Evolutionary conservation across 371 early-diverging fungal species (phyloP).

Genomic region (Lichtheimia ramosa): DNA sequence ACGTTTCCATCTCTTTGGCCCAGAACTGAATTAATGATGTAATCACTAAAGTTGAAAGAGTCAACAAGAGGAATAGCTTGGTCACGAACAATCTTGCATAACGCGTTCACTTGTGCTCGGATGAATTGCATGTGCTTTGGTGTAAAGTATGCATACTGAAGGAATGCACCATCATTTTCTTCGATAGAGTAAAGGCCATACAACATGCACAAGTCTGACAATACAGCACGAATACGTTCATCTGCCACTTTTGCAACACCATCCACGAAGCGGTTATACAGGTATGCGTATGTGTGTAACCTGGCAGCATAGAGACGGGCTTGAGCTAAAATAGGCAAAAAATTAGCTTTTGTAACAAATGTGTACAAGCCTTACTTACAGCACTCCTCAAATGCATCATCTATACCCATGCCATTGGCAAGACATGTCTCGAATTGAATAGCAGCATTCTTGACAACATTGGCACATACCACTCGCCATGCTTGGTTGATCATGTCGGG

Average conservation of each 20-base stretch:
- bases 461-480: slow-evolving; percentile 83
- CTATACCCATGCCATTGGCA: slow-evolving; percentile 67
- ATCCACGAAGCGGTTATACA: slow-evolving; percentile 84
- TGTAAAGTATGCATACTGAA: slow-evolving; percentile 82
- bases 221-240: slow-evolving; percentile 42
- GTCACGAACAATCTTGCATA: slow-evolving; percentile 72
- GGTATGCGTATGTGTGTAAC: slow-evolving; percentile 82
- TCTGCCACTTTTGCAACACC: slow-evolving; percentile 63
- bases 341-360: background rate
- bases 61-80: slow-evolving; percentile 88
- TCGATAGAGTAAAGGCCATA: slow-evolving; percentile 85
- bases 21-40: slow-evolving; percentile 85
- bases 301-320: slow-evolving; percentile 84
- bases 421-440: slow-evolving; percentile 74
- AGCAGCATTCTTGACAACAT: slow-evolving; percentile 80
- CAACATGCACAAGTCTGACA: slow-evolving; percentile 72
- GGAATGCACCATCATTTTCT: slow-evolving; percentile 84
- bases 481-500: slow-evolving; percentile 75
- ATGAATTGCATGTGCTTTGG: slow-evolving; percentile 71
- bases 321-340: slow-evolving; percentile 42
- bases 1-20: slow-evolving; percentile 89
- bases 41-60: slow-evolving; percentile 87
- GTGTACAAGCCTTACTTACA: slow-evolving; percentile 28
- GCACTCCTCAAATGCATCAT: slow-evolving; percentile 88
- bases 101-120: slow-evolving; percentile 62